These are phyloP conservation scores for Suillus paluster DNA, from an alignment of 768 basidiomycete genomes.

Conservation along the genomic window DNA sequence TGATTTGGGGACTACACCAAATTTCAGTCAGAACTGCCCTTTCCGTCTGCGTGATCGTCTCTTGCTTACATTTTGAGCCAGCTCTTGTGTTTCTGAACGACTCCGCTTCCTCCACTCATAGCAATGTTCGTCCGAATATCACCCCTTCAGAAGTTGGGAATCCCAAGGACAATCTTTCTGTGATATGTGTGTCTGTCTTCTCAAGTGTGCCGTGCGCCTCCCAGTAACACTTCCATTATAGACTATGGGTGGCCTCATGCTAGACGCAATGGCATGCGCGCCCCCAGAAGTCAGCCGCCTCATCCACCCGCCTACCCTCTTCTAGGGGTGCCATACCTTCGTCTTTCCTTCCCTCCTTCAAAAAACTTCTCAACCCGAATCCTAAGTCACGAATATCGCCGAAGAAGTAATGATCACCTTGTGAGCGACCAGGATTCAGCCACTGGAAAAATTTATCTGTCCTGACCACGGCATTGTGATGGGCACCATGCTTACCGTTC, in stretches of 20 bases:
- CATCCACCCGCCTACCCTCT: no score
- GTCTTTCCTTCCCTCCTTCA: no score
- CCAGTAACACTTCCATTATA: conserved; percentile 33
- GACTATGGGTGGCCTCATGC: conserved; percentile 70
- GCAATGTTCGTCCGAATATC: conserved; percentile 72
- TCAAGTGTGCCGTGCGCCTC: neutral
- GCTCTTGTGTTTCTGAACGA: conserved; percentile 92
- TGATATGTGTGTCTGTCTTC: conserved; percentile 73
- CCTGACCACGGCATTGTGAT: no score
- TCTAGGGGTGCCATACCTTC: no score
- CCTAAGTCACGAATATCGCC: no score
- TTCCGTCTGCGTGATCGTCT: conserved; percentile 35
- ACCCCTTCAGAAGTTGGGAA: conserved; percentile 93
- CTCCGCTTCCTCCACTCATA: conserved; percentile 80
- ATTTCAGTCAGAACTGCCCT: conserved; percentile 60
- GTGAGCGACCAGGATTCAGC: no score
- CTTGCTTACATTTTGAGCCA: conserved; percentile 32
- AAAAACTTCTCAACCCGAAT: no score
- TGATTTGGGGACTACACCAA: conserved; percentile 92
- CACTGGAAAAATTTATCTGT: no score
- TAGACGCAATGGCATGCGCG: conserved; percentile 62
- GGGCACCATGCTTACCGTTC: no score
- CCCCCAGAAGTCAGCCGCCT: conserved; percentile 92
- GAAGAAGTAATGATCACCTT: no score
- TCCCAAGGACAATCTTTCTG: conserved; percentile 75